phyloP scores from a whole-genome alignment of 768 basidiomycete genomes.

The Steccherinum ochraceum region DNA sequence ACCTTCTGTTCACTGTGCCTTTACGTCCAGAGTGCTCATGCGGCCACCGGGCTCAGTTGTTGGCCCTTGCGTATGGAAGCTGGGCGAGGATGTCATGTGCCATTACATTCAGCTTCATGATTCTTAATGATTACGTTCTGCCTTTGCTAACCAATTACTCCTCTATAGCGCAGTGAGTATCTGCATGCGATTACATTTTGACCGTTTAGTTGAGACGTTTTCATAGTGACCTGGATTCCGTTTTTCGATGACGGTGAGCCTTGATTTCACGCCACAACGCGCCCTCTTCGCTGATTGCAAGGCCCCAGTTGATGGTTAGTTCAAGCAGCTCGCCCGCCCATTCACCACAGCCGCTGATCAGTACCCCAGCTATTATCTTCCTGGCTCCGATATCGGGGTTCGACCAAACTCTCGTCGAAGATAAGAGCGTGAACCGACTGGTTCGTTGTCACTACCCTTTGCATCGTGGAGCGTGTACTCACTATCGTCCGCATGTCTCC shows the following conservation, averaged over 20 bases:
- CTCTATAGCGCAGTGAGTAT: slow-evolving; percentile 16
- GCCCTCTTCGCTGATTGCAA: background rate
- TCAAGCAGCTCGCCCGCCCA: background rate
- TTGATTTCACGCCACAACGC: background rate
- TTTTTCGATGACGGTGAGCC: slow-evolving; percentile 47
- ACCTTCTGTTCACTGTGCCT: background rate
- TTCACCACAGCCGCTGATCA: slow-evolving; percentile 1
- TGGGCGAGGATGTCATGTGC: too few relatives aligned
- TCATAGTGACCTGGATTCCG: slow-evolving; percentile 44
- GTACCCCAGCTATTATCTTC: slow-evolving; percentile 45
- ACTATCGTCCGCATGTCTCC: background rate
- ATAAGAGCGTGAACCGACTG: slow-evolving; percentile 44
- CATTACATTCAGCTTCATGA: too few relatives aligned
- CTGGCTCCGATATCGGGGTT: slow-evolving; percentile 55
- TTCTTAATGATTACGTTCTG: too few relatives aligned
- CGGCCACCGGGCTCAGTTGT: too few relatives aligned
- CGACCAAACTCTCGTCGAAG: slow-evolving; percentile 48
- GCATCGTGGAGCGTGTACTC: background rate
- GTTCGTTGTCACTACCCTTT: slow-evolving; percentile 16
- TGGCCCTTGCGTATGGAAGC: too few relatives aligned
- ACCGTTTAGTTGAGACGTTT: background rate
- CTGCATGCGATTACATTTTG: background rate
- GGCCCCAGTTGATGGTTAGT: slow-evolving; percentile 9
- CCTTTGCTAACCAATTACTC: background rate
- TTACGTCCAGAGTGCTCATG: too few relatives aligned